Conservation (phyloP, 495 filamentous ascomycete species). For the Xylaria bambusicola region DNA sequence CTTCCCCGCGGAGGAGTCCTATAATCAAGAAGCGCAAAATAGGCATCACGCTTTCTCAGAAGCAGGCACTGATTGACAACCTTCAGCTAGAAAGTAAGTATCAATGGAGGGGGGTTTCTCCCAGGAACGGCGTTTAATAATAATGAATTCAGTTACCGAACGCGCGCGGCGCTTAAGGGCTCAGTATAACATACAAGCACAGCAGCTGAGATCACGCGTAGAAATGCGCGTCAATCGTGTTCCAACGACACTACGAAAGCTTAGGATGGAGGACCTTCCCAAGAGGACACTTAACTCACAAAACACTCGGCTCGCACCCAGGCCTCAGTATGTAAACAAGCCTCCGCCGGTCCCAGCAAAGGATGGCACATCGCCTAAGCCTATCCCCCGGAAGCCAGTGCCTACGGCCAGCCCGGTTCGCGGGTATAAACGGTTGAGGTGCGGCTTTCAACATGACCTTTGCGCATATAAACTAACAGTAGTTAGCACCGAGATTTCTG, state of each 20-base stretch:
- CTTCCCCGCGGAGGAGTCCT: slow-evolving; percentile 54
- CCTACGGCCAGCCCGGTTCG: slow-evolving; percentile 34
- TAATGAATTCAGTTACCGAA: slow-evolving; percentile 70
- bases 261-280: slow-evolving; percentile 81
- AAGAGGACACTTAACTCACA: slow-evolving; percentile 39
- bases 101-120: neutral
- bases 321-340: slow-evolving; percentile 27
- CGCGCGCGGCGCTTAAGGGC: slow-evolving; percentile 87
- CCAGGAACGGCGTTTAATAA: slow-evolving; percentile 28
- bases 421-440: slow-evolving; percentile 66
- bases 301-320: slow-evolving; percentile 24
- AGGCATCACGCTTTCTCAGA: slow-evolving; percentile 74
- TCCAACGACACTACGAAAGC: slow-evolving; percentile 73
- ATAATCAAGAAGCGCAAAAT: slow-evolving; percentile 55
- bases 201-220: slow-evolving; percentile 79
- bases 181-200: slow-evolving; percentile 84
- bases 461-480: slow-evolving; percentile 22
- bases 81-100: slow-evolving; percentile 85
- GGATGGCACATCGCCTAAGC: slow-evolving; percentile 27
- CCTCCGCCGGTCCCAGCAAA: slow-evolving; percentile 33
- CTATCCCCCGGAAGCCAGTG: slow-evolving; percentile 31
- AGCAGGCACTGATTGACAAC: slow-evolving; percentile 89
- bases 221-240: slow-evolving; percentile 96
- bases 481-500: slow-evolving; percentile 62
- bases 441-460: slow-evolving; percentile 28